phyloP scores from a whole-genome alignment of 1,139 yeast species.

The Arxiozyma telluris region DNA sequence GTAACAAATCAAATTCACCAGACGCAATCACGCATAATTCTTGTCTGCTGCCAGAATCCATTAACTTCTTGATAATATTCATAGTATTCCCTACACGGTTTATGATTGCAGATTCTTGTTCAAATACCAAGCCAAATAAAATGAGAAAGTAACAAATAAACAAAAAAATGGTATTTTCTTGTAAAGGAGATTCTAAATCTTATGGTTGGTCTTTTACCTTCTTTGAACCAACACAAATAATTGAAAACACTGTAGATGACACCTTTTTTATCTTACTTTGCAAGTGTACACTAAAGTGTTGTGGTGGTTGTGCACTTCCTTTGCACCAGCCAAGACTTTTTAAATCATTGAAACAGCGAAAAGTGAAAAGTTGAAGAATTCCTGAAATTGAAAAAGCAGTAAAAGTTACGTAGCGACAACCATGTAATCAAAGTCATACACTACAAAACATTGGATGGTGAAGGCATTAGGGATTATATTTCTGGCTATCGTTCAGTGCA shows the following conservation, averaged over 20 bases:
- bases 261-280: background rate
- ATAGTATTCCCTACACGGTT: constrained; percentile 31
- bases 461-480: no score
- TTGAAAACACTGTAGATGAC: background rate
- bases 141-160: no score
- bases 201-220: background rate
- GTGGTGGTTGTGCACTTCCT: background rate
- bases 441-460: background rate
- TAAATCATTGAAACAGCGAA: no score
- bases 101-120: background rate
- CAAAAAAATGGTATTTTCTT: no score
- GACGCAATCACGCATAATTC: constrained; percentile 67
- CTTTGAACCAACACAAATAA: no score
- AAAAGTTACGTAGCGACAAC: background rate
- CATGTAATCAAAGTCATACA: no score
- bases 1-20: constrained; percentile 66
- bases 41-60: constrained; percentile 54
- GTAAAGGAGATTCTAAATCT: no score
- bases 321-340: no score
- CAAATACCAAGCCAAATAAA: background rate
- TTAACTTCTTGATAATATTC: constrained; percentile 71
- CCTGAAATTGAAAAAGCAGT: background rate
- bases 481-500: no score
- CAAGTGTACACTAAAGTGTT: background rate
- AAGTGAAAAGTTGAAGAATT: background rate